phyloP scores from a whole-genome alignment of 1,139 yeast species.

The Yamadazyma buinensis region DNA sequence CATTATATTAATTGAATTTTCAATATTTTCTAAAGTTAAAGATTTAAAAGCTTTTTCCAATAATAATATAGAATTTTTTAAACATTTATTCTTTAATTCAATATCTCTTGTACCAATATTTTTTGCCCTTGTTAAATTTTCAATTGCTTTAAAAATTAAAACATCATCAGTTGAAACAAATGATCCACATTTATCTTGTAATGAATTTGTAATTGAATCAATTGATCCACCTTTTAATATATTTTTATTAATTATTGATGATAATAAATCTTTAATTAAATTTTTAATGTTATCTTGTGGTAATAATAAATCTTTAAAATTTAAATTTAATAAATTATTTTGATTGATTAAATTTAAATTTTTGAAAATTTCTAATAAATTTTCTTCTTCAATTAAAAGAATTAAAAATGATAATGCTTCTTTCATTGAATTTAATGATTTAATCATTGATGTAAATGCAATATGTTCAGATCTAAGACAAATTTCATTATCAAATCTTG shows the following conservation, averaged over 20 bases:
- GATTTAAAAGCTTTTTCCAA: conserved; percentile 80
- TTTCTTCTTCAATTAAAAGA: conserved; percentile 75
- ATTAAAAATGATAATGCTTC: conserved; percentile 88
- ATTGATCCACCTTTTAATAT: conserved; percentile 92
- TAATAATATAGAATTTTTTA: conserved; percentile 69
- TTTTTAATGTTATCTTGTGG: conserved; percentile 60
- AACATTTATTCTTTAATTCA: conserved; percentile 66
- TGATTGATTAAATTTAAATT: conserved; percentile 67
- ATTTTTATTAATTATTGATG: conserved; percentile 84
- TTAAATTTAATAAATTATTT: conserved; percentile 59
- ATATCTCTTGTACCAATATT: conserved; percentile 66
- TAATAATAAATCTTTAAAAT: conserved; percentile 74
- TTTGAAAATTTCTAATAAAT: conserved; percentile 62
- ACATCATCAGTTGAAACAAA: conserved; percentile 95
- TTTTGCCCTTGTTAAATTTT: conserved; percentile 83
- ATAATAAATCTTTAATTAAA: conserved; percentile 78
- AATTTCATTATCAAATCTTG: conserved; percentile 53
- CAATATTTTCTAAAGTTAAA: conserved; percentile 73
- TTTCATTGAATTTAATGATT: conserved; percentile 72
- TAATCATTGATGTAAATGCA: conserved; percentile 76
- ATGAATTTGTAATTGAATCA: conserved; percentile 80
- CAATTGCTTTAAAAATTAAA: conserved; percentile 89
- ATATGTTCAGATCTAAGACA: conserved; percentile 90
- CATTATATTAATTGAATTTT: conserved; percentile 78
- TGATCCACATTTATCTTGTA: conserved; percentile 92